Evolutionary conservation across 805 yeast species (phyloP), one percentile per base, ranked within the genome.

Genomic region (Pichia rugopelliculosa): DNA sequence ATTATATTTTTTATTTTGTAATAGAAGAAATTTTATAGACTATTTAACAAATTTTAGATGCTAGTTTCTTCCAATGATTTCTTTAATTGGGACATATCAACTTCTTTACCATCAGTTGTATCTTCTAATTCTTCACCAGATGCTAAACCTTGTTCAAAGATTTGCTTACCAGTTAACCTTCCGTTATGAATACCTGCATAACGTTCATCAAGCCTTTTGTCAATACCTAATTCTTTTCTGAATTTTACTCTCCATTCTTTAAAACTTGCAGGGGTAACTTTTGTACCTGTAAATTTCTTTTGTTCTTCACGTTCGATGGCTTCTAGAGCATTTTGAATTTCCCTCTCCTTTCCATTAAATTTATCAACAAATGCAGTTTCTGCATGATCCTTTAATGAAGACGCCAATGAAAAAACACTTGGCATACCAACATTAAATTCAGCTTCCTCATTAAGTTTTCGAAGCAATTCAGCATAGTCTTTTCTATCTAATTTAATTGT

Each of bases 61-160:
- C 25, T 27, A 12, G 49, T 34, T 27, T 49, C 53, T 21, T 54
- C 51, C 33, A 57, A 26, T 24, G 49, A 49, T 20, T 54, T 48
- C 41, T 45, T 52, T 24, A 55, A 10, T 12, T 47, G 48, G 20
- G 39, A 24, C 45, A 54, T 46, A 44, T 52, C 59, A 12, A 52
- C 43, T 37, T 53, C 59, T 15, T 47, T 44, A 17, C 68, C 80
- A 45, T 47, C 56, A 18, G 44, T 55, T 23, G 42, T 53, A 3
- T 61, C 77, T 6, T 71, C 79, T 13, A 68, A 74, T 39, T 74
- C 82, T 39, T 79, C 90, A 22, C 70, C 81, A 45, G 82, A 83
- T 38, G 85, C 95, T 56, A 93, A 75, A 40, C 98, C 98, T 59
- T 75, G 75, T 61, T 89, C 98, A 60, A 91, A 91, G 51, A 93